Evolutionary conservation across 106 monocot species (phyloP).

Genomic region (Dioscorea zingiberensis): DNA sequence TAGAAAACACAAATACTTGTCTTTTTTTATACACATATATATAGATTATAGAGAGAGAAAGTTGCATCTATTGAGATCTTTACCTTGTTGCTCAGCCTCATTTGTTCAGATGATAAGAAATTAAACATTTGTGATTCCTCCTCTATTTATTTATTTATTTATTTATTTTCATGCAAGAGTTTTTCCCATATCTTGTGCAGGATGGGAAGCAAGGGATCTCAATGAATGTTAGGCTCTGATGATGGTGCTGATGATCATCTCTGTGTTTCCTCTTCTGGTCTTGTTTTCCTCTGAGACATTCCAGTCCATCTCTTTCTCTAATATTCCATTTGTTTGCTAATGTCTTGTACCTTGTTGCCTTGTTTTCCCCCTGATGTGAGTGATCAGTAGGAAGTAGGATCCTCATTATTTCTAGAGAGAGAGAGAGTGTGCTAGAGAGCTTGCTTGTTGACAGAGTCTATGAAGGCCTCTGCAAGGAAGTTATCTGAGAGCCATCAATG

Average conservation of each 20-base stretch:
- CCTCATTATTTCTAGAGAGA: constrained; percentile 5
- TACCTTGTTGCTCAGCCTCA: too few relatives aligned
- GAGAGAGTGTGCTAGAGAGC: constrained; percentile 7
- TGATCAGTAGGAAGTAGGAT: constrained; percentile 25
- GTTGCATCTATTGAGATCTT: constrained; percentile 2
- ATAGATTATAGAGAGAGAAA: background rate
- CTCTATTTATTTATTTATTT: too few relatives aligned
- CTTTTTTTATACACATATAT: background rate
- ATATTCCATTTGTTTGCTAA: constrained; percentile 82
- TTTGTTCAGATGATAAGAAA: too few relatives aligned
- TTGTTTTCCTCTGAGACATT: constrained; percentile 40
- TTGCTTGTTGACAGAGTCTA: constrained; percentile 49
- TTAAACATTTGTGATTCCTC: too few relatives aligned
- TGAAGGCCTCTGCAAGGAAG: constrained; percentile 36
- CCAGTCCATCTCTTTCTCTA: constrained; percentile 37
- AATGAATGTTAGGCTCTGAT: constrained; percentile 3
- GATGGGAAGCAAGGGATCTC: constrained; percentile 31
- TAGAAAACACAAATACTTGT: constrained; percentile 6
- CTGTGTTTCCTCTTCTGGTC: constrained; percentile 25
- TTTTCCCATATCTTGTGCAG: constrained; percentile 8
- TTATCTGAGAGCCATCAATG: constrained; percentile 77
- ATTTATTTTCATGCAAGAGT: background rate
- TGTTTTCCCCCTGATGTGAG: constrained; percentile 71
- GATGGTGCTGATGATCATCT: constrained; percentile 16
- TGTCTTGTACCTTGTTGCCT: constrained; percentile 56